Base-by-base conservation (phyloP, 2,329 filamentous ascomycete genomes). In the Penicillium verrucosum region DNA sequence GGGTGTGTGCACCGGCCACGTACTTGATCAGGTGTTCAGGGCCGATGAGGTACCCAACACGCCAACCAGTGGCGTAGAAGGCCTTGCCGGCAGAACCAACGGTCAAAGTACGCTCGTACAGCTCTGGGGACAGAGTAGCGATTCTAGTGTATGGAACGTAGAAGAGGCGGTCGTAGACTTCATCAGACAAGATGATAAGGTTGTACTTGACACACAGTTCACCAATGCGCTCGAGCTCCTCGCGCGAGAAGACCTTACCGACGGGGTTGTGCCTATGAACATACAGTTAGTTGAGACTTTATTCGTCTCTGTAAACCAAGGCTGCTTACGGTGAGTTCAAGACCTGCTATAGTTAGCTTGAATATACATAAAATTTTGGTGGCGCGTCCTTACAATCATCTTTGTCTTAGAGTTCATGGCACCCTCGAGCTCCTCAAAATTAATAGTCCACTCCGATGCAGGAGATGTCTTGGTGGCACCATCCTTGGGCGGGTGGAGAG, bases 1-100 rank as follows among this genome's bases (percentile, higher is more conserved):
- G 85, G 0, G 93, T 97, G 74, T 99, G 94, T 0, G 94, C 94
- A 18, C 91, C 91, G 11, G 89, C 86, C 34, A 96, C 93, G 72
- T 96, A 90, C 72, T 95, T 89, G 77, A 97, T 92, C 51, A 97
- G 80, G 59, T 96, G 85, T 51, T 90, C 85, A 0, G 90, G 91
- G 0, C 94, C 94, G 70, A 97, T 94, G 37, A 99, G 80, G 86
- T 93, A 99, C 54, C 94, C 90, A 64, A 97, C 92, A 56, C 94
- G 87, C 94, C 94, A 99, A 46, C 94, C 94, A 0, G 94, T 99
- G 55, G 90, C 91, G 71, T 97, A 97, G 76, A 99, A 99, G 80
- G 94, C 95, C 83, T 99, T 99, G 67, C 94, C 94, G 1, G 92
- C 94, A 0, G 92, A 96, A 21, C 94, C 94, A 30, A 99, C 94